A percentile compares a stretch with the other conserved stretches of the same genome.
Evolutionary conservation across 768 basidiomycete species (phyloP).

Genomic region (Lentinula guzmanii): DNA sequence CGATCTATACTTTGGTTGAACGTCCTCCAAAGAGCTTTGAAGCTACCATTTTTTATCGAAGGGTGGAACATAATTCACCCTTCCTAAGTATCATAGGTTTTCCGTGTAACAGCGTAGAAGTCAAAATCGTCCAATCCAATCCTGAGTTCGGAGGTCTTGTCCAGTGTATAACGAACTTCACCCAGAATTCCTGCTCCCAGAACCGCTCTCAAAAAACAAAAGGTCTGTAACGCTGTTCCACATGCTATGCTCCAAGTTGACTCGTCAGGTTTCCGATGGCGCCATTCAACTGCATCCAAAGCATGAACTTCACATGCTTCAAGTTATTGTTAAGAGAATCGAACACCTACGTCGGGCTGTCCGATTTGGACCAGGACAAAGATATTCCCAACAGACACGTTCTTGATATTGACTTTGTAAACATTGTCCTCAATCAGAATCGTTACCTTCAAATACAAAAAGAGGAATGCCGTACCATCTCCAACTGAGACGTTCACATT

Average conservation of each 20-base stretch:
- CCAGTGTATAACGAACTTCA: too few species aligned
- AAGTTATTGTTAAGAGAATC: too few species aligned
- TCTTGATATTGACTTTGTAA: slow-evolving; percentile 10
- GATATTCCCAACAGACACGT: slow-evolving; percentile 13
- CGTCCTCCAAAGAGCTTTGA: too few species aligned
- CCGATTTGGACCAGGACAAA: slow-evolving; percentile 15
- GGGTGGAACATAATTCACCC: too few species aligned
- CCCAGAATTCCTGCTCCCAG: too few species aligned
- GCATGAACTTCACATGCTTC: neutral
- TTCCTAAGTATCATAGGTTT: neutral
- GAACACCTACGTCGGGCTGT: slow-evolving; percentile 10
- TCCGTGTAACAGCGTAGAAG: neutral
- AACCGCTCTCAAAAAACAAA: too few species aligned
- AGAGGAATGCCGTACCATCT: slow-evolving; percentile 5
- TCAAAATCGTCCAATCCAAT: too few species aligned
- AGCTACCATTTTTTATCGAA: too few species aligned
- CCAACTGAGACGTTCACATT: slow-evolving; percentile 14
- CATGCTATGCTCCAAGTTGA: neutral
- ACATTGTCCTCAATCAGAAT: neutral
- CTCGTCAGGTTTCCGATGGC: slow-evolving; percentile 4
- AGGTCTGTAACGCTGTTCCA: too few species aligned
- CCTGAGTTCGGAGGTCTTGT: too few species aligned
- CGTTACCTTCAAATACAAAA: neutral
- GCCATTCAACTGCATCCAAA: neutral
- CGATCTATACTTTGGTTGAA: too few species aligned